These are phyloP conservation scores for Pichia gijzeniarum DNA, from an alignment of 805 yeast species.

Conservation along the genomic window DNA sequence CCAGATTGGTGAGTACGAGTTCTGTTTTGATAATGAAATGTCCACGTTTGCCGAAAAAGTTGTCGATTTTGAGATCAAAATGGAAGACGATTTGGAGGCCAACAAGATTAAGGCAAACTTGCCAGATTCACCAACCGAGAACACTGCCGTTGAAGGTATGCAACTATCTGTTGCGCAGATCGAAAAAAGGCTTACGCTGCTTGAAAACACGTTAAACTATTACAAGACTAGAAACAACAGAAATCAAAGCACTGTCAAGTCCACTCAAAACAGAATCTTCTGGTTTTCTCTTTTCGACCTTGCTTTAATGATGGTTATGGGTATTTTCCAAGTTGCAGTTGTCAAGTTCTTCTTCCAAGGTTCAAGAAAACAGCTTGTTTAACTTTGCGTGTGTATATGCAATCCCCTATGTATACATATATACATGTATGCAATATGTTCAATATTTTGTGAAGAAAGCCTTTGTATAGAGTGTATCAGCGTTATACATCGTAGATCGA, in stretches of 20 bases:
- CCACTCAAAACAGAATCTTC: conserved; percentile 57
- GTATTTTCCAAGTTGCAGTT: conserved; percentile 57
- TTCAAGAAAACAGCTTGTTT: conserved; percentile 60
- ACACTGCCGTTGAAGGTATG: conserved; percentile 51
- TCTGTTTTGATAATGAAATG: conserved; percentile 80
- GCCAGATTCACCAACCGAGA: conserved; percentile 52
- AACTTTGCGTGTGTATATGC: conserved; percentile 2
- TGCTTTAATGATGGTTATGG: conserved; percentile 60
- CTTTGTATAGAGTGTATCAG: too few relatives aligned
- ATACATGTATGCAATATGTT: too few relatives aligned
- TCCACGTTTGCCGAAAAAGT: conserved; percentile 76
- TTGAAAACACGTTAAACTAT: conserved; percentile 61
- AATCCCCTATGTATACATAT: too few relatives aligned
- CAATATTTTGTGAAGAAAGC: too few relatives aligned
- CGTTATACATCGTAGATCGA: too few relatives aligned
- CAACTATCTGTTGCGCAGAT: conserved; percentile 48
- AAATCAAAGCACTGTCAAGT: conserved; percentile 74
- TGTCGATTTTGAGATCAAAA: conserved; percentile 72
- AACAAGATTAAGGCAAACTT: conserved; percentile 43
- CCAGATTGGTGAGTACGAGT: conserved; percentile 71
- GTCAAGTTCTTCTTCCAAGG: conserved; percentile 69
- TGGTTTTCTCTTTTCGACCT: conserved; percentile 64
- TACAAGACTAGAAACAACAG: conserved; percentile 87
- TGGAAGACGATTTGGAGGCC: conserved; percentile 34
- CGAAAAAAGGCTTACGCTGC: conserved; percentile 50